These are phyloP conservation scores for Trichoderma hamatum DNA, from an alignment of 2,329 filamentous ascomycete species.

Conservation along the genomic window DNA sequence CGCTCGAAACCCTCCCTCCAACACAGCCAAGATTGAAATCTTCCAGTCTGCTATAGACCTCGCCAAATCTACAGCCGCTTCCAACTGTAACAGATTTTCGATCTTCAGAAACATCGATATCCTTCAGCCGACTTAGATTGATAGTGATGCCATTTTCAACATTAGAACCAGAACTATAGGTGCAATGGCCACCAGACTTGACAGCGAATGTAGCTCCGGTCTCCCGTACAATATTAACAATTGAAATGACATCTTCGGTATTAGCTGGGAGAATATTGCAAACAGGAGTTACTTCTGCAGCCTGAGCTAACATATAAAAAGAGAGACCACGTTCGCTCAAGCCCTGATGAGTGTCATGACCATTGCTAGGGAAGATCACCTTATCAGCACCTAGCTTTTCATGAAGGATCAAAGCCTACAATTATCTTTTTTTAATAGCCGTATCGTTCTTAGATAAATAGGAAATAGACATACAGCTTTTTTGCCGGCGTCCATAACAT, in stretches of 20 bases:
- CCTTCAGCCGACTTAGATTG: neutral
- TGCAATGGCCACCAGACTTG: neutral
- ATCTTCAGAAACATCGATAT: neutral
- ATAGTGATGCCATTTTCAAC: slow-evolving; percentile 1
- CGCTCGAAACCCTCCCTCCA: neutral
- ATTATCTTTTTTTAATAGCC: neutral
- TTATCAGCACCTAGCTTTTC: neutral
- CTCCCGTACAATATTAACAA: neutral
- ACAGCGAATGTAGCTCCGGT: slow-evolving; percentile 8
- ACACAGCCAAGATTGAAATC: neutral
- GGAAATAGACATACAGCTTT: neutral
- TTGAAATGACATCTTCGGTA: neutral
- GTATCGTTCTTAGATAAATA: too few species aligned
- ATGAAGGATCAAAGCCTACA: neutral
- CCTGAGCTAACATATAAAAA: slow-evolving; percentile 6
- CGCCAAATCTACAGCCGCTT: slow-evolving; percentile 2
- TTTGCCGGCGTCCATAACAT: neutral
- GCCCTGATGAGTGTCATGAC: neutral
- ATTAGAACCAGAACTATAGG: neutral
- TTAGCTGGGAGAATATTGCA: neutral
- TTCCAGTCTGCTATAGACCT: neutral
- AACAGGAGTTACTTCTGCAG: neutral
- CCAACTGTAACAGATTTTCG: neutral
- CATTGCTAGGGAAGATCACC: neutral
- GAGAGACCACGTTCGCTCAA: neutral